Evolutionary conservation across 148 eudicot species (phyloP), one percentile per base, ranked within the genome.

Genomic region (Chenopodium quinoa): DNA sequence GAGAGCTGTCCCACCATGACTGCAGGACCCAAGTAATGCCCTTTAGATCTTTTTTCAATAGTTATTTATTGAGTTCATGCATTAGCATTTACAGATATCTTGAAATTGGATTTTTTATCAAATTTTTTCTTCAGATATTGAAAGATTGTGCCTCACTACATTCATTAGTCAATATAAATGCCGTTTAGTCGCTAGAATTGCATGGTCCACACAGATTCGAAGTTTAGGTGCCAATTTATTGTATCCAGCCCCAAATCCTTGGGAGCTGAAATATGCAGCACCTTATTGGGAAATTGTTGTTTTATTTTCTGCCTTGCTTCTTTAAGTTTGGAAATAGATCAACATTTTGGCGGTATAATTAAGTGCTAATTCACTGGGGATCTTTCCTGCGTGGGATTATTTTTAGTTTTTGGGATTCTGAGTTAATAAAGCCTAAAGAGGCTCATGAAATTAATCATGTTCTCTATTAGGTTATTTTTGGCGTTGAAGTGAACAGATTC

Each of bases 1-100:
- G 93, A 93, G 85, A 92, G 82, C 84, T 95, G 99, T 85, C 93
- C 98, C 10, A 92, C 92, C 71, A 95, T 95, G 99, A 88, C 99
- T 77, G 99, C 99, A 25, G 98, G 99, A 81, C 99, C 98, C 80
- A 95, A 92, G 99, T 95, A 93, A 87, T 78, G 90, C 81, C 80
- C 77, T 78, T 77, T 46, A 2, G 22, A 78, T 66, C 75, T 32
- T 37, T 69, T 9, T 34, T 50, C 7, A 44, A 10, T 54, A 37
- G 25, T 64, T 83, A 27, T 31, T 72, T 67, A 7, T 37, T 56
- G 64, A 71, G 67, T 54, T 73, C 23, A 23, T 80, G 32, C 70
- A 29, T 20, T 11, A 76, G 70, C 32, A n/a, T 75, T 54, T 40
- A 0, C 54, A 27, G 60, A 75, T 75, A 29, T 63, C 25, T 65